phyloP scores from a whole-genome alignment of 1,284 basidiomycete species.

The Neotropicomus parvogracilis region DNA sequence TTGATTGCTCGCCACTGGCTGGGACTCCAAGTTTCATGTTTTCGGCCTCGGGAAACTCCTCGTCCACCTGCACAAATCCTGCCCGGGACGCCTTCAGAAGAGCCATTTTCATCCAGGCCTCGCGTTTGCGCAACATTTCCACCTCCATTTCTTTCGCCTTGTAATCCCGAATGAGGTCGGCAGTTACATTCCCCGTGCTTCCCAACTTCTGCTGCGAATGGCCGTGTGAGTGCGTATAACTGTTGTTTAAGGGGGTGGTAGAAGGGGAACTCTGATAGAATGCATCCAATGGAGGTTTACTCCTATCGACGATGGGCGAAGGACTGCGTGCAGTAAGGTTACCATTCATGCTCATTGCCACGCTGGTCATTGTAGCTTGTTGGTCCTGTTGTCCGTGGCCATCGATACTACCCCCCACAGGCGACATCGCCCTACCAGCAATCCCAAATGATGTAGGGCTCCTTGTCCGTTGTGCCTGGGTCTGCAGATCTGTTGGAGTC shows the following conservation, averaged over 20 bases:
- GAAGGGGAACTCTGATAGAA: constrained; percentile 55
- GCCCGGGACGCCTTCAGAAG: constrained; percentile 74
- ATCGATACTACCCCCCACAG: constrained; percentile 40
- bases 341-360: constrained; percentile 50
- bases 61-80: constrained; percentile 75
- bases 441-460: constrained; percentile 51
- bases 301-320: constrained; percentile 56
- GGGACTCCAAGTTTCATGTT: constrained; percentile 39
- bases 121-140: constrained; percentile 73
- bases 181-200: constrained; percentile 65
- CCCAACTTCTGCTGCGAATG: constrained; percentile 41
- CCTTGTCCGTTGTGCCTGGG: constrained; percentile 51
- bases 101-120: constrained; percentile 85
- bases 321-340: constrained; percentile 53
- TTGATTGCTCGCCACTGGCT: constrained; percentile 37
- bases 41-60: constrained; percentile 35
- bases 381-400: constrained; percentile 35
- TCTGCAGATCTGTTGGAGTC: constrained; percentile 40
- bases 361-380: constrained; percentile 49
- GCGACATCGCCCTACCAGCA: constrained; percentile 55
- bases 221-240: constrained; percentile 24
- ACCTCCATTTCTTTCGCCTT: constrained; percentile 80
- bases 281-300: constrained; percentile 53
- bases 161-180: constrained; percentile 73
- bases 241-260: constrained; percentile 42